Evolutionary conservation across 148 eudicot species (phyloP).

Genomic region (Dysphania ambrosioides): DNA sequence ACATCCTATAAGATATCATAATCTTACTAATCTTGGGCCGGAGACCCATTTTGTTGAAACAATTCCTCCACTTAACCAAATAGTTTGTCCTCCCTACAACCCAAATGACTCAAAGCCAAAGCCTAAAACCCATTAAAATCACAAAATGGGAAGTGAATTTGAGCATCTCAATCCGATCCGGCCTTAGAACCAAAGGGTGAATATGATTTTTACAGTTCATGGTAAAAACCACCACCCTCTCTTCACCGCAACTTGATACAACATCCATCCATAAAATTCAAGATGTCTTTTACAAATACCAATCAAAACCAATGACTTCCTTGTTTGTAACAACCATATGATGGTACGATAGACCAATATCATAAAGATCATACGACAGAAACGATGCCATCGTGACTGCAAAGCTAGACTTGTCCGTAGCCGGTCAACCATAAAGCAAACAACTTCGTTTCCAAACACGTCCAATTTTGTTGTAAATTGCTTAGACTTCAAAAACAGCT

Average conservation of each 20-base stretch:
- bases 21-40: slow-evolving; percentile 67
- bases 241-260: slow-evolving; percentile 61
- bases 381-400: slow-evolving; percentile 59
- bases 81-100: slow-evolving; percentile 57
- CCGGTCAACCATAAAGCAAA: slow-evolving; percentile 53
- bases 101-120: slow-evolving; percentile 55
- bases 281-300: slow-evolving; percentile 41
- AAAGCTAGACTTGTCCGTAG: slow-evolving; percentile 72
- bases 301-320: slow-evolving; percentile 48
- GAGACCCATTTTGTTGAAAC: slow-evolving; percentile 46
- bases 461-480: slow-evolving; percentile 57
- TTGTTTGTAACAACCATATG: slow-evolving; percentile 47
- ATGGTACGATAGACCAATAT: slow-evolving; percentile 44
- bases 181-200: slow-evolving; percentile 50
- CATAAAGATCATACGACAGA: slow-evolving; percentile 54
- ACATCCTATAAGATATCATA: slow-evolving; percentile 59
- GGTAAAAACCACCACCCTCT: slow-evolving; percentile 69
- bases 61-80: slow-evolving; percentile 63
- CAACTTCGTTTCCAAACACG: slow-evolving; percentile 68
- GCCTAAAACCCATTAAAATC: slow-evolving; percentile 56
- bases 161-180: slow-evolving; percentile 65
- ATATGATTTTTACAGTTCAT: slow-evolving; percentile 52
- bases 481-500: slow-evolving; percentile 52
- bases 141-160: slow-evolving; percentile 57
- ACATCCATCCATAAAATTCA: slow-evolving; percentile 78